Percentiles rank a stretch among this genome's conserved stretches.
Evolutionary conservation across 306 rosid genomes (phyloP).

Genomic region (Canavalia gladiata): DNA sequence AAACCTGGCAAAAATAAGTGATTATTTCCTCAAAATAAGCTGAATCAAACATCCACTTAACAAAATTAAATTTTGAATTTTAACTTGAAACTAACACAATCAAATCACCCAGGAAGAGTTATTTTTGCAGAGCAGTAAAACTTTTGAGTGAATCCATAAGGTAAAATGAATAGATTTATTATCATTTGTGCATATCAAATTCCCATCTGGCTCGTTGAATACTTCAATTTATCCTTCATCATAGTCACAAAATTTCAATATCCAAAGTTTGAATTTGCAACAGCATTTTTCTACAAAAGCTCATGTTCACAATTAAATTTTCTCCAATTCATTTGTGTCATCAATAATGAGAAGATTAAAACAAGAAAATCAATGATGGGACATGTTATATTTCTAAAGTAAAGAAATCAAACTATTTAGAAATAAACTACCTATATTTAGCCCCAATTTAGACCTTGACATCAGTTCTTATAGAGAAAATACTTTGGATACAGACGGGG

Average conservation of each 20-base stretch:
- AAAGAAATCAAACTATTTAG: too few relatives aligned
- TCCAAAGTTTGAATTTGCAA: neutral
- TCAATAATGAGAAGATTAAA: slow-evolving; percentile 3
- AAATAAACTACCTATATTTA: too few relatives aligned
- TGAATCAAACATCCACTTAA: slow-evolving; percentile 3
- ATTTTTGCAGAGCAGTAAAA: neutral
- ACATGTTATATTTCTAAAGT: neutral
- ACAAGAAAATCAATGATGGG: neutral
- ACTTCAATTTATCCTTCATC: slow-evolving; percentile 13
- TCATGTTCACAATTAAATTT: neutral
- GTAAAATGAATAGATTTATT: neutral
- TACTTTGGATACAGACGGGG: neutral
- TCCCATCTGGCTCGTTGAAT: slow-evolving; percentile 14
- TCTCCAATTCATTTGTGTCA: slow-evolving; percentile 11
- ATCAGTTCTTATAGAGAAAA: too few relatives aligned
- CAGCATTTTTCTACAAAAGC: neutral
- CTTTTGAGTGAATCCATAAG: neutral
- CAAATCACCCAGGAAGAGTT: slow-evolving; percentile 3
- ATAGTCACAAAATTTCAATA: slow-evolving; percentile 19
- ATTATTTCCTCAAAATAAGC: slow-evolving; percentile 11
- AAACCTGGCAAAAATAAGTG: too few relatives aligned
- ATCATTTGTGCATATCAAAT: neutral
- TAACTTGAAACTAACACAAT: slow-evolving; percentile 17
- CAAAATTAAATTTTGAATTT: slow-evolving; percentile 20
- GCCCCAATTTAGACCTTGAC: too few relatives aligned